Evolutionary conservation across 305 asterid genomes (phyloP).

Genomic region (Fraxinus platypoda): DNA sequence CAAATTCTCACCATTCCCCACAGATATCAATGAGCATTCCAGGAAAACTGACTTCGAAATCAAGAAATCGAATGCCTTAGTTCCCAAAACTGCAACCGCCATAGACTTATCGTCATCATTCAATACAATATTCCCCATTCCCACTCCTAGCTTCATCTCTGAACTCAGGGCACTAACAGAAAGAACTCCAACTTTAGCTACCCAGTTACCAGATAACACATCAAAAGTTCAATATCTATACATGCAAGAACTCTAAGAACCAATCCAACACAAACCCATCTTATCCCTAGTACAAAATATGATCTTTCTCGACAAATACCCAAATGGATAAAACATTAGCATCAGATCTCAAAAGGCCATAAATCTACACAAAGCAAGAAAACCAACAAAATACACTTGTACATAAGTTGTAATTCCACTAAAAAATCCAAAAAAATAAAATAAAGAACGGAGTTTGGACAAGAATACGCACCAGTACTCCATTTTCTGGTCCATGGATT

Average conservation of each 20-base stretch:
- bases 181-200: conserved; percentile 12
- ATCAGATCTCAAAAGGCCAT: conserved; percentile 38
- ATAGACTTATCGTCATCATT: conserved; percentile 39
- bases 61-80: conserved; percentile 45
- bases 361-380: conserved; percentile 20
- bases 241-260: not conserved
- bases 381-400: conserved; percentile 15
- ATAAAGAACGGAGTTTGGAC: not conserved
- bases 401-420: not conserved
- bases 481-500: not conserved
- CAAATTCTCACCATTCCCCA: conserved; percentile 45
- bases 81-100: conserved; percentile 43
- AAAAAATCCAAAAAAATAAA: not conserved
- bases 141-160: conserved; percentile 31
- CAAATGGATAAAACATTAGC: conserved; percentile 20
- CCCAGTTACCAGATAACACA: conserved; percentile 6
- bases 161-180: not conserved
- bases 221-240: conserved; percentile 8
- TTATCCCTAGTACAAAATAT: conserved; percentile 13
- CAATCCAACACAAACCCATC: conserved; percentile 14
- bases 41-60: conserved; percentile 37
- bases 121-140: conserved; percentile 32
- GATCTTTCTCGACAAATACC: conserved; percentile 7
- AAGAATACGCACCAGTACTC: not conserved
- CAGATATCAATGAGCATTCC: conserved; percentile 44